Percentiles rank a stretch among this genome's conserved stretches.
Evolutionary conservation across 192 early-diverging fungal species (phyloP).

Genomic region (Podila minutissima): DNA sequence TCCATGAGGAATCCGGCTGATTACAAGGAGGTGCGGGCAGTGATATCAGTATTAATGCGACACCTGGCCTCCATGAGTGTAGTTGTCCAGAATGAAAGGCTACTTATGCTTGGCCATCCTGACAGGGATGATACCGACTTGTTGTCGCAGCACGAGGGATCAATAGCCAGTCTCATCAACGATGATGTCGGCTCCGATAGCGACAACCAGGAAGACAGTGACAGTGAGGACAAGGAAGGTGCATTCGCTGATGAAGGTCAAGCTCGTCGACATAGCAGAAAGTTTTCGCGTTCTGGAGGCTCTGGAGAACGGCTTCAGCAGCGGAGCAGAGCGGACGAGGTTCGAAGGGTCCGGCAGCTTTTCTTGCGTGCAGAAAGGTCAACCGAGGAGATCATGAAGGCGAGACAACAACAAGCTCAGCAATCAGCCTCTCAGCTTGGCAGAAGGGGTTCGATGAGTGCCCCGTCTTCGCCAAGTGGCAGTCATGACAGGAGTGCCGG

Average conservation of each 20-base stretch:
- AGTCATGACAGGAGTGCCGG: not conserved
- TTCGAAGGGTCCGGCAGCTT: not conserved
- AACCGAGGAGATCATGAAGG: conserved; percentile 1
- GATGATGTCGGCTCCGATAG: not conserved
- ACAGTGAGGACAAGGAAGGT: not conserved
- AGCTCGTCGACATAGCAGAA: not conserved
- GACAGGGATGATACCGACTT: conserved; percentile 7
- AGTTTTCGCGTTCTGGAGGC: not conserved
- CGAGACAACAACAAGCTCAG: not conserved
- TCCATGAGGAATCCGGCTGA: conserved; percentile 6
- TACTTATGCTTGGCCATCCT: conserved; percentile 16
- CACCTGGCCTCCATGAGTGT: conserved; percentile 18
- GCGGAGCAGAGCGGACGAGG: conserved; percentile 1
- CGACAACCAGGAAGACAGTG: not conserved
- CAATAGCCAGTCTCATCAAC: not conserved
- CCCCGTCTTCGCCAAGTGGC: not conserved
- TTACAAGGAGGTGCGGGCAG: conserved; percentile 10
- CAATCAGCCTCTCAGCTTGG: not conserved
- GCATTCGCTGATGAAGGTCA: not conserved
- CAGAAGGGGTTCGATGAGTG: not conserved
- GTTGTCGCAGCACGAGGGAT: not conserved
- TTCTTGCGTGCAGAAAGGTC: conserved; percentile 3
- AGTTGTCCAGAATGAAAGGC: conserved; percentile 12
- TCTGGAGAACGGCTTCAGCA: not conserved
- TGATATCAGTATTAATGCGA: conserved; percentile 12